phyloP scores from a whole-genome alignment of 2,329 filamentous ascomycete genomes.

The Grosmannia clavigera region DNA sequence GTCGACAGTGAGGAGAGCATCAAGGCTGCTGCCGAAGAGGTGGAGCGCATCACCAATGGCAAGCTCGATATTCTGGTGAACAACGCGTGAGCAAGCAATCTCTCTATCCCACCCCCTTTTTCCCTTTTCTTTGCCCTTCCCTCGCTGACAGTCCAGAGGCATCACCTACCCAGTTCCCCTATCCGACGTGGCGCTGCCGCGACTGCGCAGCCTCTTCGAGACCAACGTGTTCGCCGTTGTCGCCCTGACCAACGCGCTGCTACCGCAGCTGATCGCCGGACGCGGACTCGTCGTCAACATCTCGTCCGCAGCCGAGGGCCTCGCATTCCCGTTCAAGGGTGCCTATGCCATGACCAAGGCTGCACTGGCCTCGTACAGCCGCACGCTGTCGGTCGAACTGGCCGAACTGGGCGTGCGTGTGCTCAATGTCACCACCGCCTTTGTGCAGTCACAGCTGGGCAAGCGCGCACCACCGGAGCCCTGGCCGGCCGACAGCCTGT shows the following conservation, averaged over 20 bases:
- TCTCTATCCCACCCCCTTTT: background rate
- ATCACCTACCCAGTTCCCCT: constrained; percentile 33
- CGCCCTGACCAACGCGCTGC: constrained; percentile 37
- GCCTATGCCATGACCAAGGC: constrained; percentile 43
- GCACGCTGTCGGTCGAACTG: constrained; percentile 39
- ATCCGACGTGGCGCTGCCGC: constrained; percentile 35
- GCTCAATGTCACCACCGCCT: constrained; percentile 38
- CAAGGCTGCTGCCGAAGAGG: constrained; percentile 18
- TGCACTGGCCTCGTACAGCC: constrained; percentile 39
- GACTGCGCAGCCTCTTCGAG: constrained; percentile 40
- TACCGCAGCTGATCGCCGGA: constrained; percentile 33
- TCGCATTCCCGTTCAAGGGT: constrained; percentile 38
- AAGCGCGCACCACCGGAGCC: constrained; percentile 29
- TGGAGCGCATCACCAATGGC: constrained; percentile 24
- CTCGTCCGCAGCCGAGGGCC: constrained; percentile 35
- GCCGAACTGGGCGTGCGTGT: constrained; percentile 40
- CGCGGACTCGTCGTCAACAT: constrained; percentile 42
- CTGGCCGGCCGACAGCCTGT: constrained; percentile 33
- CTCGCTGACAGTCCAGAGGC: constrained; percentile 1
- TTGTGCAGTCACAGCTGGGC: constrained; percentile 30
- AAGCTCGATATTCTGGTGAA: constrained; percentile 46
- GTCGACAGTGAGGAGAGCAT: constrained; percentile 18
- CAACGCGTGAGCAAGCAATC: constrained; percentile 33
- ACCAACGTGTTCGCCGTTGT: constrained; percentile 45
- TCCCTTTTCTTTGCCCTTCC: too few species aligned